Percentiles rank a stretch among this genome's conserved stretches.
Conservation (phyloP, 2,329 filamentous ascomycete genomes). For the Gremmenia infestans region DNA sequence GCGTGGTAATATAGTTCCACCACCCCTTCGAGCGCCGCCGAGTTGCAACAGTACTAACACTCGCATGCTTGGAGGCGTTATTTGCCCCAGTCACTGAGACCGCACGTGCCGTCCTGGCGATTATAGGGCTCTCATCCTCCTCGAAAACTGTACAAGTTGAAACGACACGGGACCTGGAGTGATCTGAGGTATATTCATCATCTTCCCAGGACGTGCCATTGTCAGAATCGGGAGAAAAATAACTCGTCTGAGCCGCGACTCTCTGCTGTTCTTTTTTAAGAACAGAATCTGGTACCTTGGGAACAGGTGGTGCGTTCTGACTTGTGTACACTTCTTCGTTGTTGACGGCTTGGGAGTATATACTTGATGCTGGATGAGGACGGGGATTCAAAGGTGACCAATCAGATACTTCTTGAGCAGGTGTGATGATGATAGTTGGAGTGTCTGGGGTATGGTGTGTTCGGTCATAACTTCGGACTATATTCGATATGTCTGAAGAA, state of each 20-base stretch:
- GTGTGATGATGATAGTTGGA: constrained; percentile 49
- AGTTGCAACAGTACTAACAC: constrained; percentile 26
- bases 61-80: constrained; percentile 19
- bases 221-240: constrained; percentile 30
- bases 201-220: constrained; percentile 26
- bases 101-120: constrained; percentile 35
- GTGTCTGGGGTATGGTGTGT: constrained; percentile 32
- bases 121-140: constrained; percentile 53
- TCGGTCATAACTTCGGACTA: constrained; percentile 21
- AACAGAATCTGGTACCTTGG: constrained; percentile 44
- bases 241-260: constrained; percentile 25
- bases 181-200: constrained; percentile 14
- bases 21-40: constrained; percentile 60
- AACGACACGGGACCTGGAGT: constrained; percentile 16
- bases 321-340: constrained; percentile 25
- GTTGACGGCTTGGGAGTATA: constrained; percentile 54
- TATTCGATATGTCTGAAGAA: constrained; percentile 23
- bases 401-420: constrained; percentile 37
- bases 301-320: constrained; percentile 53
- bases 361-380: constrained; percentile 21
- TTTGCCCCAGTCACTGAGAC: constrained; percentile 29
- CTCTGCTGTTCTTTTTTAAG: constrained; percentile 24
- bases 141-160: constrained; percentile 63
- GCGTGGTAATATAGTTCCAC: constrained; percentile 74
- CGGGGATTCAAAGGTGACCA: constrained; percentile 27